Percentiles rank a stretch among this genome's conserved stretches.
phyloP scores from a whole-genome alignment of 2,329 filamentous ascomycete genomes.

The Pleomassaria siparia region DNA sequence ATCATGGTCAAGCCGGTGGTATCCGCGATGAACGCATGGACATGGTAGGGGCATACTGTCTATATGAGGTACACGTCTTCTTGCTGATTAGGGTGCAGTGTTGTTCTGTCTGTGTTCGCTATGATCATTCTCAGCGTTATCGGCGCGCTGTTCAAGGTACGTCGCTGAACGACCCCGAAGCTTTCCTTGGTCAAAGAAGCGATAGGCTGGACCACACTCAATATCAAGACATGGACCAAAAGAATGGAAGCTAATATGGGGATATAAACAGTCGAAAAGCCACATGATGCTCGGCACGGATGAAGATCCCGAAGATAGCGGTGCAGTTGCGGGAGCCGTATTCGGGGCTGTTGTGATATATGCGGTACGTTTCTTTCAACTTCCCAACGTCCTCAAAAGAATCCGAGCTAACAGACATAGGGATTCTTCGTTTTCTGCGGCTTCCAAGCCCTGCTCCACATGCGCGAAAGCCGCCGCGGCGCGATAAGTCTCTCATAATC shows the following conservation, averaged over 20 bases:
- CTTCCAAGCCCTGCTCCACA: constrained; percentile 82
- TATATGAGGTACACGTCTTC: neutral
- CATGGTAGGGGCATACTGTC: constrained; percentile 66
- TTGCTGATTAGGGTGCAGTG: constrained; percentile 56
- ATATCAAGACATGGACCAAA: too few species aligned
- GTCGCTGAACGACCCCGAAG: constrained; percentile 33
- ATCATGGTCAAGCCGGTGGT: constrained; percentile 98
- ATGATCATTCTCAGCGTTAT: constrained; percentile 66
- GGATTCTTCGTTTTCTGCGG: constrained; percentile 90
- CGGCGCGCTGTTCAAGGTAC: constrained; percentile 71
- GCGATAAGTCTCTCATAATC: constrained; percentile 71
- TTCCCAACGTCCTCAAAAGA: neutral
- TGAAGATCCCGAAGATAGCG: constrained; percentile 69
- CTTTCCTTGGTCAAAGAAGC: neutral
- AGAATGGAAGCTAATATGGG: constrained; percentile 2
- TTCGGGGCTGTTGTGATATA: constrained; percentile 90
- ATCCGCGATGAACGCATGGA: constrained; percentile 89
- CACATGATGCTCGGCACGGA: constrained; percentile 79
- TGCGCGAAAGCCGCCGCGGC: constrained; percentile 78
- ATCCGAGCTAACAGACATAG: constrained; percentile 37
- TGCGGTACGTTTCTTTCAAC: constrained; percentile 67
- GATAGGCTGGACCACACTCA: too few species aligned
- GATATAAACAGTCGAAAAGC: constrained; percentile 58
- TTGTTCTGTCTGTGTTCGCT: constrained; percentile 65
- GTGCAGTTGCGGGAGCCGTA: constrained; percentile 78